Evolutionary conservation across 306 rosid species (phyloP), one percentile per base, ranked within the genome.

Genomic region (Fagus crenata): DNA sequence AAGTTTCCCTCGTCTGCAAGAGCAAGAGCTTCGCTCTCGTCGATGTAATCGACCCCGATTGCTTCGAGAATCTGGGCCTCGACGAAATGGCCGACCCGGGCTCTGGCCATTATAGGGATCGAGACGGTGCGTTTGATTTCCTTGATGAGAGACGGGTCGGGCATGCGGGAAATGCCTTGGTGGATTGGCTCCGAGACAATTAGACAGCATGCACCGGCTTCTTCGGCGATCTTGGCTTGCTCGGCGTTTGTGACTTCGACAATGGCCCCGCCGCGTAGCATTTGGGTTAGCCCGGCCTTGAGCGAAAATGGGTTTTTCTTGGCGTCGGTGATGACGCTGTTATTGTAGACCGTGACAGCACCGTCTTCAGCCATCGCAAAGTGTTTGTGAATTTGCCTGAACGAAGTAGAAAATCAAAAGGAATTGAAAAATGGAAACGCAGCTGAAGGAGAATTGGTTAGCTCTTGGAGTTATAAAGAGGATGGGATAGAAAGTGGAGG

Each of bases 21-120:
- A 3, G 92, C 74, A 1, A 88, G 80, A 4, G 55, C 51, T 75
- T 91, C 95, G 84, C 89, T 89, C 67, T 93, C 98, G 77, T 93
- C 93, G 76, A 93, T 70, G 68, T 89, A 89, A 53, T 87, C 94
- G 2, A 86, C 95, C 1, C 90, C 93, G 12, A 84, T 18, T 37
- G 88, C 80, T 78, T 89, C 89, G 0, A 93, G 91, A 51, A 93
- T 88, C 90, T 93, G 98, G 1, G 96, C 96, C 72, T 93, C 96
- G 0, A 89, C 98, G 81, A 93, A 91, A 64, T 91, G 98, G 7
- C 95, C 98, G 2, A 89, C 85, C 32, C 96, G 86, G 7, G 87
- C 89, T 51, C 90, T 80, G 22, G 87, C 85, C 69, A 93, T 73
- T 1, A 93, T 63, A 8, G 96, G 98, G 41, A 91, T 59, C n/a